phyloP scores from a whole-genome alignment of 2,329 filamentous ascomycete species.

The Xylaria multiplex region DNA sequence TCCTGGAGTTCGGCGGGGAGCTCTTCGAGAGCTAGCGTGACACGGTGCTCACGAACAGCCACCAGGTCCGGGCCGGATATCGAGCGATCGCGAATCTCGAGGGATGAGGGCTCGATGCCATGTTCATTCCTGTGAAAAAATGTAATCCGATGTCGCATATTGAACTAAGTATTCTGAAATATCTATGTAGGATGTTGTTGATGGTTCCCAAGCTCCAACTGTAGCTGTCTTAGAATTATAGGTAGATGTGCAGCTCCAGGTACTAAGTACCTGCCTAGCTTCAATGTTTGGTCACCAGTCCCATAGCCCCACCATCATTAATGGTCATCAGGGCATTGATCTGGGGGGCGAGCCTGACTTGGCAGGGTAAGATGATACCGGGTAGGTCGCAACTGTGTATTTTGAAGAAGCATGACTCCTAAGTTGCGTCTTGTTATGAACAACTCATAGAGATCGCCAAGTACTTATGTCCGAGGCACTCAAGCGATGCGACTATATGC shows the following conservation, averaged over 20 bases:
- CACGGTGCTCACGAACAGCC: constrained; percentile 79
- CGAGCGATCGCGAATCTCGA: constrained; percentile 66
- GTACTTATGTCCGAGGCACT: not conserved
- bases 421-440: too few relatives aligned
- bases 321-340: too few relatives aligned
- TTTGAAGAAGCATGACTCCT: too few relatives aligned
- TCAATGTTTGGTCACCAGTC: too few relatives aligned
- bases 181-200: constrained; percentile 12
- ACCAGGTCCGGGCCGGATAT: constrained; percentile 67
- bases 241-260: not conserved
- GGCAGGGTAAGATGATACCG: too few relatives aligned
- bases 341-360: too few relatives aligned
- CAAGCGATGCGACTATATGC: constrained; percentile 32
- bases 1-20: constrained; percentile 73
- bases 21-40: constrained; percentile 79
- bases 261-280: not conserved
- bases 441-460: too few relatives aligned
- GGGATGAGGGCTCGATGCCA: constrained; percentile 69
- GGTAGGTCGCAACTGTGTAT: too few relatives aligned
- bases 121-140: constrained; percentile 75
- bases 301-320: too few relatives aligned
- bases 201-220: not conserved
- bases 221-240: not conserved
- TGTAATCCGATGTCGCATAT: constrained; percentile 82
- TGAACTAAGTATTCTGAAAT: constrained; percentile 32